Evolutionary conservation across 441 rosid genomes (phyloP), one percentile per base, ranked within the genome.

Genomic region (California macrophylla): DNA sequence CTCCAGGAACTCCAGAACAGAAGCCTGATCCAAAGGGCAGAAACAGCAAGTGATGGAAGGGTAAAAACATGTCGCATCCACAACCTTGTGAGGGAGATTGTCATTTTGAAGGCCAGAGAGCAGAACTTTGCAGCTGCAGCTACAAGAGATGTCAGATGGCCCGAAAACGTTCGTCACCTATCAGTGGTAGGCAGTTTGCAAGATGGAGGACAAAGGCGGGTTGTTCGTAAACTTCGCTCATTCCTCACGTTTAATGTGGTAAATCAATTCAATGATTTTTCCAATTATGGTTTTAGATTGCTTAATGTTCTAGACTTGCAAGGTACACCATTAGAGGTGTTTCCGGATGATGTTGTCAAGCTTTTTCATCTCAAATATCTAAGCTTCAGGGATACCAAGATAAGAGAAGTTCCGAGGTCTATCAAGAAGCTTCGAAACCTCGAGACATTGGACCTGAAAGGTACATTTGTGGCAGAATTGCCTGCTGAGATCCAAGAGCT

Each of bases 401-500:
- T 80, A n/a, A 69, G 16, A 20, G 67, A 21, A 1, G 42, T 83
- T 45, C 86, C 84, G 28, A 38, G 42, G 5, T 78, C 66, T 2
- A 76, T 83, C 9, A 74, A 73, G 67, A 74, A 80, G 67, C 82
- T 83, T 56, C 76, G 28, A 26, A 64, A 69, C 54, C 77, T 83
- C 6, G 81, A 83, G 78, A 83, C 81, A 10, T 64, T 83, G 75
- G 81, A 83, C 70, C 79, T 83, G 1, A 83, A 76, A 25, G 81
- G 75, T 20, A 54, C 86, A n/a, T 12, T 54, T 26, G 77, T 82
- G 29, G 63, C 71, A 6, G 65, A 78, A 58, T 69, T 82, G 72
- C 85, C 82, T 0, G 26, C 9, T 6, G 75, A 76, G 56, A 76
- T 80, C 50, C 42, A 72, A 4, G 66, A 69, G 29, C 75, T 80